Conservation (phyloP, 108 stramenopile species). For the Fragilaria crotonensis region DNA sequence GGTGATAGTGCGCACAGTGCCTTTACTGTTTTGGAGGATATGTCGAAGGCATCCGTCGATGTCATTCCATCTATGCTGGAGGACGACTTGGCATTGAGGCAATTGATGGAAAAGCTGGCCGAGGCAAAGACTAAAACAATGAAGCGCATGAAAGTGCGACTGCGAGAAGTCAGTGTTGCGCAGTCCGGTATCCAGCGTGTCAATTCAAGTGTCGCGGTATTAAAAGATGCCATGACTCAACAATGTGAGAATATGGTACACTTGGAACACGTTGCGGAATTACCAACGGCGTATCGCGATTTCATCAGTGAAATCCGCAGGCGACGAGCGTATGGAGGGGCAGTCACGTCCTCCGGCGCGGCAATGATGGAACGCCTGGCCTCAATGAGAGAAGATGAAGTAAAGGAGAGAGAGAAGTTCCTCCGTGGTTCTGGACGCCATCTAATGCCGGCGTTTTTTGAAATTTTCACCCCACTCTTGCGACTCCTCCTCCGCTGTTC, state of each 20-base stretch:
- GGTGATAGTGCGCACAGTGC: constrained; percentile 40
- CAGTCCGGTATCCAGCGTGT: constrained; percentile 73
- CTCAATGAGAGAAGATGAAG: constrained; percentile 71
- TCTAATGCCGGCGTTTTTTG: constrained; percentile 82
- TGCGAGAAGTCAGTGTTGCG: constrained; percentile 68
- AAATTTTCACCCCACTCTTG: constrained; percentile 79
- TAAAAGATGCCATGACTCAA: constrained; percentile 57
- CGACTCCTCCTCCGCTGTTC: constrained; percentile 76
- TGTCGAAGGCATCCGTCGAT: constrained; percentile 53
- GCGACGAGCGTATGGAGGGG: constrained; percentile 66
- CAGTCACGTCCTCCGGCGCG: constrained; percentile 49
- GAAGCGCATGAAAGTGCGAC: constrained; percentile 70
- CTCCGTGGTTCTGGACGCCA: constrained; percentile 69
- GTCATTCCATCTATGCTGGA: constrained; percentile 59
- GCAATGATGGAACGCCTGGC: constrained; percentile 69
- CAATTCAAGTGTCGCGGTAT: constrained; percentile 52
- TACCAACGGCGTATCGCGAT: constrained; percentile 55
- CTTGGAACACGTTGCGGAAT: constrained; percentile 66
- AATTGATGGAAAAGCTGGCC: constrained; percentile 58
- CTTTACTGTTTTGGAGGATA: constrained; percentile 57
- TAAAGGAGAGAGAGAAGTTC: constrained; percentile 70
- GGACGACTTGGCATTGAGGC: constrained; percentile 48
- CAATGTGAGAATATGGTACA: constrained; percentile 70
- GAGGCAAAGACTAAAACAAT: constrained; percentile 65
- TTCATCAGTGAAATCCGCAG: constrained; percentile 63